phyloP scores from a whole-genome alignment of 2,329 filamentous ascomycete genomes.

The Pseudofabraea citricarpa region DNA sequence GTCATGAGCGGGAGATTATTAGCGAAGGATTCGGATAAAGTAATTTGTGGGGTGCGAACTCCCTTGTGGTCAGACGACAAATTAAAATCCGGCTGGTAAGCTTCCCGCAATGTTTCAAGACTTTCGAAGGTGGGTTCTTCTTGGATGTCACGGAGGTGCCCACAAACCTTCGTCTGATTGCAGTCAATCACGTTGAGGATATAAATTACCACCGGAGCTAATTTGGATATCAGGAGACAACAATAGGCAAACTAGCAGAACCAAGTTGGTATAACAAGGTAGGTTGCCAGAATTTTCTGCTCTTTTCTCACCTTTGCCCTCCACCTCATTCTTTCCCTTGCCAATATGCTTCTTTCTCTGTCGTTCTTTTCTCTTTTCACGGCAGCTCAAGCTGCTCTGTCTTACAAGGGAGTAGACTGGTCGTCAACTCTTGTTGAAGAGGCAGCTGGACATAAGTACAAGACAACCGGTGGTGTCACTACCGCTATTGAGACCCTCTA shows the following conservation, averaged over 20 bases:
- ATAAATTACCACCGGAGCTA: not conserved
- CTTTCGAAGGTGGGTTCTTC: no score
- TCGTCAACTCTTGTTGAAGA: conserved; percentile 64
- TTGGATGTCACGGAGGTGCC: no score
- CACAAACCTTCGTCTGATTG: no score
- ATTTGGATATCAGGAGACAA: not conserved
- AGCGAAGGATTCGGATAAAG: no score
- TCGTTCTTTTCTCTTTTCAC: conserved; percentile 1
- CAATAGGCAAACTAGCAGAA: not conserved
- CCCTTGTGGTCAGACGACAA: no score
- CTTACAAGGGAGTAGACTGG: conserved; percentile 66
- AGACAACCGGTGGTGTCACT: conserved; percentile 44
- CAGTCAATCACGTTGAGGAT: not conserved
- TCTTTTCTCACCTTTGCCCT: not conserved
- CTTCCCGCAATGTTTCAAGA: no score
- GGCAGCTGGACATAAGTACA: conserved; percentile 55
- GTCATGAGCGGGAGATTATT: no score
- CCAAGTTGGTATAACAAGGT: not conserved
- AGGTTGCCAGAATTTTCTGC: not conserved
- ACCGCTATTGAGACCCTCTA: conserved; percentile 60
- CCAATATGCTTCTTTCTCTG: not conserved
- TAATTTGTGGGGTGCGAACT: no score
- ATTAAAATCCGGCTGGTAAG: no score
- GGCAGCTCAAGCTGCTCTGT: conserved; percentile 34
- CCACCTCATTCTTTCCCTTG: not conserved